Evolutionary conservation across 1,284 basidiomycete genomes (phyloP).

Genomic region (Heimioporus punctisporus): DNA sequence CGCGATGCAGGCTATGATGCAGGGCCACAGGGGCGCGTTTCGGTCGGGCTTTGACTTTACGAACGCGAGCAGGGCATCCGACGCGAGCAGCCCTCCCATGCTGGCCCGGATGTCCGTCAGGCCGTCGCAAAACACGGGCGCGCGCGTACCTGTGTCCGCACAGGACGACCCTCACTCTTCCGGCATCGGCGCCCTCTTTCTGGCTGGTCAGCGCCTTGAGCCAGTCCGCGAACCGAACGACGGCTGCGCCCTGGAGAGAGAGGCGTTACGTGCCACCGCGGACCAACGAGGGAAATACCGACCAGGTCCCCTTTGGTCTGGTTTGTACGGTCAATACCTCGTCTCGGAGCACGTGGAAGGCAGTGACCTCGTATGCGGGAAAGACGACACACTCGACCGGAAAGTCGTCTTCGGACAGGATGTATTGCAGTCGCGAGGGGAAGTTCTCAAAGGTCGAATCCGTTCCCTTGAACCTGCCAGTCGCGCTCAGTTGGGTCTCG

Average conservation of each 20-base stretch:
- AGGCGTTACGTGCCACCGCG: constrained; percentile 1
- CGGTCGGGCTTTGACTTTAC: constrained; percentile 62
- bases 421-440: constrained; percentile 76
- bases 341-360: constrained; percentile 4
- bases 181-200: constrained; percentile 80
- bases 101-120: constrained; percentile 42
- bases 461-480: constrained; percentile 67
- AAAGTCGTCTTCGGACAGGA: constrained; percentile 58
- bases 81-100: constrained; percentile 90
- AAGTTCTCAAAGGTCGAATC: constrained; percentile 80
- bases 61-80: constrained; percentile 83
- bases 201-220: constrained; percentile 80
- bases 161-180: constrained; percentile 80
- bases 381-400: constrained; percentile 80
- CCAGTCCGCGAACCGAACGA: constrained; percentile 88
- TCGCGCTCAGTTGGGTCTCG: constrained; percentile 4
- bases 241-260: constrained; percentile 68
- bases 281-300: constrained; percentile 30
- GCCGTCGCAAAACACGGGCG: background rate
- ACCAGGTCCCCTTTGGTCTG: constrained; percentile 90
- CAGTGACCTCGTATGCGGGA: constrained; percentile 83
- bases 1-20: constrained; percentile 79
- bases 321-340: constrained; percentile 13
- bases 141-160: constrained; percentile 85
- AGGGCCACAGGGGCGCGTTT: constrained; percentile 78